These are phyloP conservation scores for Xylariaceae sp. DNA, from an alignment of 2,329 filamentous ascomycete species.

Conservation along the genomic window DNA sequence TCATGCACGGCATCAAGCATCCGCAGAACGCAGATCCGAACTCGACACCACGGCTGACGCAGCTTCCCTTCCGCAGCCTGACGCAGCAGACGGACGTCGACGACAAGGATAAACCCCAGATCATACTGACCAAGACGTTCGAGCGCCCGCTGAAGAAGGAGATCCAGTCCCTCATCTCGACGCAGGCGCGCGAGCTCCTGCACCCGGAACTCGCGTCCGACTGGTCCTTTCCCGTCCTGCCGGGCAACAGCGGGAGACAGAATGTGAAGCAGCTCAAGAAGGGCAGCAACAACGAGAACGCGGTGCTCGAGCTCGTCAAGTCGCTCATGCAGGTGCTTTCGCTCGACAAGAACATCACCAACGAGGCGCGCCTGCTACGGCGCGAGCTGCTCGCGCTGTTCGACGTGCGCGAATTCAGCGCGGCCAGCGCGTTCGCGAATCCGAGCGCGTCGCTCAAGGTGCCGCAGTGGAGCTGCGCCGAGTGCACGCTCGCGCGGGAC, in stretches of 20 bases:
- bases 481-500: constrained; percentile 83
- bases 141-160: constrained; percentile 88
- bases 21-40: constrained; percentile 48
- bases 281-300: constrained; percentile 47
- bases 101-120: constrained; percentile 54
- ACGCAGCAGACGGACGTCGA: constrained; percentile 46
- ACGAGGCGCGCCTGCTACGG: constrained; percentile 81
- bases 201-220: constrained; percentile 84
- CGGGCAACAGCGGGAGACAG: constrained; percentile 47
- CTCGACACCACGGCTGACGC: constrained; percentile 52
- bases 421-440: constrained; percentile 82
- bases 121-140: constrained; percentile 74
- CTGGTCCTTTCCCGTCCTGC: constrained; percentile 78
- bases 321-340: constrained; percentile 86
- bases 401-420: constrained; percentile 89
- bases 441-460: constrained; percentile 72
- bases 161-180: constrained; percentile 72
- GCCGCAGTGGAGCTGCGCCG: constrained; percentile 74
- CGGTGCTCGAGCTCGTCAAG: constrained; percentile 87
- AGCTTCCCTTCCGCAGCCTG: constrained; percentile 49
- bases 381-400: constrained; percentile 87
- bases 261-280: constrained; percentile 23
- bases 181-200: constrained; percentile 81
- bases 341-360: constrained; percentile 82
- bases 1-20: constrained; percentile 85